phyloP scores from a whole-genome alignment of 1,139 yeast species.

The Candida freyschussii region DNA sequence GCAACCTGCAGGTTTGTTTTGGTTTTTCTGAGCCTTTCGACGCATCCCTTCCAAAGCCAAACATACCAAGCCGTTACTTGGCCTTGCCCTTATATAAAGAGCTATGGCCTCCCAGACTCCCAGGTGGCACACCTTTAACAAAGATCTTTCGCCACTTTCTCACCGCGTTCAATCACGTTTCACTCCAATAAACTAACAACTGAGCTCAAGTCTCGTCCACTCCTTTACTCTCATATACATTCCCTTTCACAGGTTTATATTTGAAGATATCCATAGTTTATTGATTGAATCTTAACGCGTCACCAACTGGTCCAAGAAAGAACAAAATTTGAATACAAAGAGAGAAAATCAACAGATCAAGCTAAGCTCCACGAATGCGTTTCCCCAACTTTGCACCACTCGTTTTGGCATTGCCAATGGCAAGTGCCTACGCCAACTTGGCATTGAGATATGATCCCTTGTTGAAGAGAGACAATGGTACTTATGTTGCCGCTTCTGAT shows the following conservation, averaged over 20 bases:
- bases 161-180: not conserved
- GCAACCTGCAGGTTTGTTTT: slow-evolving; percentile 13
- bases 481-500: slow-evolving; percentile 23
- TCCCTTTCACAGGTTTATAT: no score
- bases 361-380: slow-evolving; percentile 11
- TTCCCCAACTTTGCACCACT: slow-evolving; percentile 12
- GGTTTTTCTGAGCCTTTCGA: slow-evolving; percentile 6
- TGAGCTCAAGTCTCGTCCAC: slow-evolving; percentile 26
- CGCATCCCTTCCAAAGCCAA: not conserved
- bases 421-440: slow-evolving; percentile 20
- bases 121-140: no score
- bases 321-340: no score
- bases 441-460: slow-evolving; percentile 22
- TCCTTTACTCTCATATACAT: slow-evolving; percentile 17
- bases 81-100: no score
- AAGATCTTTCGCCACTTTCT: not conserved
- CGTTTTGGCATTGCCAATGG: slow-evolving; percentile 15
- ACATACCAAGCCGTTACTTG: slow-evolving; percentile 2
- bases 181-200: slow-evolving; percentile 1
- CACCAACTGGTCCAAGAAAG: no score
- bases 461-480: slow-evolving; percentile 19
- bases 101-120: not conserved
- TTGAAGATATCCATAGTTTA: no score
- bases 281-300: no score
- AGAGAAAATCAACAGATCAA: slow-evolving; percentile 1